Evolutionary conservation across 805 yeast species (phyloP).

Genomic region (Yarrowia hollandica): DNA sequence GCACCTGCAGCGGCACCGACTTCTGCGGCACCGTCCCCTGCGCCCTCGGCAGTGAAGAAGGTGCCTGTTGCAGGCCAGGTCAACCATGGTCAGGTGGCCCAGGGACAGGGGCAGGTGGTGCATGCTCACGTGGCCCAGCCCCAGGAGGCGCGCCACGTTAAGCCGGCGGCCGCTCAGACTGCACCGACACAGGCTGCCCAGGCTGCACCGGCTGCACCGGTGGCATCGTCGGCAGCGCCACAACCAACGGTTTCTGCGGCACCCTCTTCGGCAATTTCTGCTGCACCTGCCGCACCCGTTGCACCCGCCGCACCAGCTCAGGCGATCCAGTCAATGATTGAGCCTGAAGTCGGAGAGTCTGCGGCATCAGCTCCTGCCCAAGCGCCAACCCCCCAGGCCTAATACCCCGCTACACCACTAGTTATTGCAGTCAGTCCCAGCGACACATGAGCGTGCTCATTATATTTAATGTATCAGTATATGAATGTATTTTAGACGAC

Average conservation of each 20-base stretch:
- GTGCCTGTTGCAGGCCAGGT: slow-evolving; percentile 10
- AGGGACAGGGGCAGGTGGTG: background rate
- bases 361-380: background rate
- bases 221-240: too few species aligned
- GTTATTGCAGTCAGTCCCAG: background rate
- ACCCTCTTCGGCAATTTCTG: too few species aligned
- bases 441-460: background rate
- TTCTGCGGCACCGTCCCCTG: background rate
- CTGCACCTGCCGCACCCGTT: too few species aligned
- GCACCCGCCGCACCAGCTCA: background rate
- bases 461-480: slow-evolving; percentile 27
- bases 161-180: background rate
- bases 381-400: too few species aligned
- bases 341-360: slow-evolving; percentile 8
- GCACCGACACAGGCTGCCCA: background rate
- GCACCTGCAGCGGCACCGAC: background rate
- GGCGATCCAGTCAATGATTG: slow-evolving; percentile 16
- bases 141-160: background rate
- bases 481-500: too few species aligned
- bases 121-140: background rate
- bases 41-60: background rate
- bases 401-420: slow-evolving; percentile 16
- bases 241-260: too few species aligned
- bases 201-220: too few species aligned
- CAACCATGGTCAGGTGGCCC: slow-evolving; percentile 5